Evolutionary conservation across 441 rosid genomes (phyloP).

Genomic region (Raphanus hybrid): DNA sequence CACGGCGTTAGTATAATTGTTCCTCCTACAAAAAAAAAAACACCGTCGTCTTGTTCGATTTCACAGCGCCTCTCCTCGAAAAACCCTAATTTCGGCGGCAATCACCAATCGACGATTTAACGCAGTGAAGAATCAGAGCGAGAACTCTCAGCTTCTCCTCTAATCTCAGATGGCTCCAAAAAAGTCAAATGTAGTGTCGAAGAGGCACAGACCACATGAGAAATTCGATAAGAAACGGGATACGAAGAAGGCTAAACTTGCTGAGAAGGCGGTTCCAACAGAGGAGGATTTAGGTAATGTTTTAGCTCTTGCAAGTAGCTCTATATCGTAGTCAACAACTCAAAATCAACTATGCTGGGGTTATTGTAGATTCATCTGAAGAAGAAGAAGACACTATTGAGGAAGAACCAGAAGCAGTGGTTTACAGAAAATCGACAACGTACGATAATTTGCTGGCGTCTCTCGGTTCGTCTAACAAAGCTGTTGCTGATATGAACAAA

Average conservation of each 20-base stretch:
- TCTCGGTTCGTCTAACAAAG: constrained; percentile 52
- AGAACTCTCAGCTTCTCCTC: background rate
- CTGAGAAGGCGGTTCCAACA: constrained; percentile 41
- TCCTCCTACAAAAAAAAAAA: background rate
- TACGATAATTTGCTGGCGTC: constrained; percentile 56
- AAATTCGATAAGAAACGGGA: constrained; percentile 39
- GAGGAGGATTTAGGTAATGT: constrained; percentile 49
- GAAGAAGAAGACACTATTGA: constrained; percentile 36
- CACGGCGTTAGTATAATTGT: background rate
- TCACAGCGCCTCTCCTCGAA: background rate
- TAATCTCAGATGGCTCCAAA: constrained; percentile 31
- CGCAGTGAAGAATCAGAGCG: background rate
- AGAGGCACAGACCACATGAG: constrained; percentile 43
- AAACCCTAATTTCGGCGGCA: background rate
- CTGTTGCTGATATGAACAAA: constrained; percentile 53
- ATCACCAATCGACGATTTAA: background rate
- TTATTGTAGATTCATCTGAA: constrained; percentile 39
- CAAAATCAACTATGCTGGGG: background rate
- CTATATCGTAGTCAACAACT: background rate
- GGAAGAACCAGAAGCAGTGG: constrained; percentile 41
- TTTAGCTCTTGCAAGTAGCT: background rate
- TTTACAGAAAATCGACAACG: constrained; percentile 50
- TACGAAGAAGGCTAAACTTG: constrained; percentile 39
- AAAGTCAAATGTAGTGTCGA: constrained; percentile 24
- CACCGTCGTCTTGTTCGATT: background rate